A percentile compares a stretch with the other conserved stretches of the same genome.
phyloP scores from a whole-genome alignment of 768 basidiomycete genomes.

The Zangia roseola region DNA sequence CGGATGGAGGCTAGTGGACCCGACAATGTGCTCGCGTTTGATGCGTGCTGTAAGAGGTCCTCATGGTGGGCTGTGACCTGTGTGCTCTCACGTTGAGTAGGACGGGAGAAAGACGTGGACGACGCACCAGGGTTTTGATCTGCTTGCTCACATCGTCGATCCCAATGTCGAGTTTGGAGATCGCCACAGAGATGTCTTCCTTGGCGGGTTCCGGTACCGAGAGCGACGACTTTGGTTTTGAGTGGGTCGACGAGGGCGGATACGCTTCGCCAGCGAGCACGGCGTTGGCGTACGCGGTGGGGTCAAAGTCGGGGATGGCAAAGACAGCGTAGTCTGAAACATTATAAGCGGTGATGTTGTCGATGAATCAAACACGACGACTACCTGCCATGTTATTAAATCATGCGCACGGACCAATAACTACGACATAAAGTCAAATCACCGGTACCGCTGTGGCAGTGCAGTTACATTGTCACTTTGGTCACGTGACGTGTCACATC shows the following conservation, averaged over 20 bases:
- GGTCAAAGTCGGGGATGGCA: constrained; percentile 71
- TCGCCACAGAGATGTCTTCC: constrained; percentile 87
- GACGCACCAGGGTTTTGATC: constrained; percentile 78
- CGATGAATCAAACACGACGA: not conserved
- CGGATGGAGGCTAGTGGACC: constrained; percentile 67
- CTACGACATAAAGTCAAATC: not conserved
- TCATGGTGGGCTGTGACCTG: constrained; percentile 86
- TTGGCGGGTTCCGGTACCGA: constrained; percentile 55
- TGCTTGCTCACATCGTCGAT: constrained; percentile 93
- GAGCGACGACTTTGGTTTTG: constrained; percentile 21
- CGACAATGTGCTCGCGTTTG: constrained; percentile 67
- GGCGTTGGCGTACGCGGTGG: constrained; percentile 89
- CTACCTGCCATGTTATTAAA: constrained; percentile 22
- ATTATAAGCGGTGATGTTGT: not conserved
- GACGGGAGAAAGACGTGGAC: not conserved
- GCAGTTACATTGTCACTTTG: constrained; percentile 9
- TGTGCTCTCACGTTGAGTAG: not conserved
- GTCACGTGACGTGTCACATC: constrained; percentile 31
- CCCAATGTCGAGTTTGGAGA: constrained; percentile 81
- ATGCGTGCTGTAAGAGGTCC: constrained; percentile 77
- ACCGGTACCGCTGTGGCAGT: constrained; percentile 15
- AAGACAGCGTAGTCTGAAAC: constrained; percentile 72
- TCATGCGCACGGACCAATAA: not conserved
- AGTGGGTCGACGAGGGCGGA: constrained; percentile 34
- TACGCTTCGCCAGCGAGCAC: constrained; percentile 83